These are phyloP conservation scores for Gigaspora rosea DNA, from an alignment of 192 early-diverging fungal genomes.

Conservation along the genomic window DNA sequence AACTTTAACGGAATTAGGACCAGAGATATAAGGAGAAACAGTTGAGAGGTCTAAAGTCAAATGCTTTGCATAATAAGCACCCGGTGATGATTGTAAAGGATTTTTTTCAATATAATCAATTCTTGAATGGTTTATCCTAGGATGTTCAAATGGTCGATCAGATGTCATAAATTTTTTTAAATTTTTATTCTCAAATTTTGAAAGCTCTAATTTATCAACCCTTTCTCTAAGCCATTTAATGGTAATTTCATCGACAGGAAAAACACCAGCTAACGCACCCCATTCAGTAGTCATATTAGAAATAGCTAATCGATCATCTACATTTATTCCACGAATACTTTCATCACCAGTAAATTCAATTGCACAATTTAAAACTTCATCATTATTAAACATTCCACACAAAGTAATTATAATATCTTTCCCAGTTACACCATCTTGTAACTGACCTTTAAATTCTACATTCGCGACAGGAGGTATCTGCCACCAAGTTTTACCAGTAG, in stretches of 20 bases:
- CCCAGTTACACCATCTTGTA: constrained; percentile 86
- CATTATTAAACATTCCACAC: constrained; percentile 89
- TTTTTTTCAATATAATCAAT: constrained; percentile 46
- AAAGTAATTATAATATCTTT: constrained; percentile 97
- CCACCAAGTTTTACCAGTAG: constrained; percentile 98
- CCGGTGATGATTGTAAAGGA: constrained; percentile 51
- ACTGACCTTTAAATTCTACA: constrained; percentile 79
- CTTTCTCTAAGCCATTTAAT: constrained; percentile 73
- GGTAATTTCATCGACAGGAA: constrained; percentile 85
- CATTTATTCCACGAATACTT: constrained; percentile 59
- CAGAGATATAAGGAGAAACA: constrained; percentile 85
- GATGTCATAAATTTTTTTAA: constrained; percentile 42
- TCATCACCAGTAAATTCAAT: constrained; percentile 91
- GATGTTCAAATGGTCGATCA: constrained; percentile 53
- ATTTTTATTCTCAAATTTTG: constrained; percentile 56
- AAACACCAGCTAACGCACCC: constrained; percentile 97
- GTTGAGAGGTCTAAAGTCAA: constrained; percentile 87
- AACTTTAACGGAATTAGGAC: constrained; percentile 96
- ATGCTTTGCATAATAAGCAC: constrained; percentile 81
- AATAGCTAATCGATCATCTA: constrained; percentile 94
- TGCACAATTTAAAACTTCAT: constrained; percentile 95
- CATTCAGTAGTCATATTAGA: constrained; percentile 99
- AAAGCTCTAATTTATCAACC: constrained; percentile 51
- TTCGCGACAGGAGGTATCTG: constrained; percentile 94
- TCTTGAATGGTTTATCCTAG: constrained; percentile 56